Percentiles rank a stretch among this genome's conserved stretches.
These are phyloP conservation scores for Mucor indicus DNA, from an alignment of 371 early-diverging fungal species.

Conservation along the genomic window DNA sequence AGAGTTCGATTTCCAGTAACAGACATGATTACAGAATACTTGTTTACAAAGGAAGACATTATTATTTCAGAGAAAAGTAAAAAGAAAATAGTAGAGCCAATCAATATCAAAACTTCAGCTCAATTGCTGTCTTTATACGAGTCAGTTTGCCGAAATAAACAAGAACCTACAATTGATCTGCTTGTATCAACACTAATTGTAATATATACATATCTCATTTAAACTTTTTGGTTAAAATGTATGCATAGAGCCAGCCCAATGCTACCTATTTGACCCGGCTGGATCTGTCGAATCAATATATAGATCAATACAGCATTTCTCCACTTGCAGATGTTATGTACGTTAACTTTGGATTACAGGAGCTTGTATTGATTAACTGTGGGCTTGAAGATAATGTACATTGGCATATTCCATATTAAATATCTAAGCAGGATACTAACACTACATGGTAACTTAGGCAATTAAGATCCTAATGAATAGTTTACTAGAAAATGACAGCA, in stretches of 20 bases:
- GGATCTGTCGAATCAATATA: constrained; percentile 44
- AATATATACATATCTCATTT: no score
- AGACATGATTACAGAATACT: constrained; percentile 50
- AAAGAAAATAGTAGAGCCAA: constrained; percentile 4
- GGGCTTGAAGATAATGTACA: constrained; percentile 66
- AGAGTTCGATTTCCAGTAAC: constrained; percentile 58
- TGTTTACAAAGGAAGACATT: constrained; percentile 23
- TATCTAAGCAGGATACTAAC: no score
- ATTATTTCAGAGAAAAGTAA: no score
- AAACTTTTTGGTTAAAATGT: no score
- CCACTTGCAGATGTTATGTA: constrained; percentile 63
- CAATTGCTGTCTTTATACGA: constrained; percentile 33
- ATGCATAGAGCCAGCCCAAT: neutral
- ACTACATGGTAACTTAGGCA: constrained; percentile 46
- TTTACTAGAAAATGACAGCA: constrained; percentile 49
- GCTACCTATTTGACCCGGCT: constrained; percentile 32
- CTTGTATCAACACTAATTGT: constrained; percentile 45
- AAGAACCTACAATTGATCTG: constrained; percentile 48
- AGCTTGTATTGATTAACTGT: constrained; percentile 55
- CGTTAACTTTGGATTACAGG: constrained; percentile 53
- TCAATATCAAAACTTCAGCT: constrained; percentile 19
- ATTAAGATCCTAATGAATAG: constrained; percentile 62
- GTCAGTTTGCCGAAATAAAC: constrained; percentile 51
- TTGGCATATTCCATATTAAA: neutral
- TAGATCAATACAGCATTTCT: constrained; percentile 39